Conservation (phyloP, 2,329 filamentous ascomycete species). For the Fusarium guadeloupense region DNA sequence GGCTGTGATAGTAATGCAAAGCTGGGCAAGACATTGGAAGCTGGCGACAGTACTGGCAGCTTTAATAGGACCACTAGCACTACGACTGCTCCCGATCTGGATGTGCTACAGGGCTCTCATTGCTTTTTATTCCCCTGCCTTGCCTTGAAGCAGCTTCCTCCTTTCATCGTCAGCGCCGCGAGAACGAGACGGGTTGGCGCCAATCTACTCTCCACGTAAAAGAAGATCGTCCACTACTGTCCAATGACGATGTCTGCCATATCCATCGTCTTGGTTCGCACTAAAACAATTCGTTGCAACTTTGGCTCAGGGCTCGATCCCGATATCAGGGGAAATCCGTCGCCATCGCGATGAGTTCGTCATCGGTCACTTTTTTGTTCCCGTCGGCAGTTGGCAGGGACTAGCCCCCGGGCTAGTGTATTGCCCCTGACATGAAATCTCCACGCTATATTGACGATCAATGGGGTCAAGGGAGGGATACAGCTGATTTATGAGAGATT, state of each 20-base stretch:
- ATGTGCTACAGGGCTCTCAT: neutral
- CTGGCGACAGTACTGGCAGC: neutral
- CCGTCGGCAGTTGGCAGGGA: neutral
- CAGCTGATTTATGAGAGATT: too few relatives aligned
- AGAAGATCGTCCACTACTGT: neutral
- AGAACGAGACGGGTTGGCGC: neutral
- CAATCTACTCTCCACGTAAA: neutral
- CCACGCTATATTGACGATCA: neutral
- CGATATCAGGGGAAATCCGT: neutral
- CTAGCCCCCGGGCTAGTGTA: neutral
- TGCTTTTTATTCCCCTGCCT: neutral
- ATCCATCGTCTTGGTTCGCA: neutral
- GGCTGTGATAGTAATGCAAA: neutral
- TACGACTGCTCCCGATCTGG: neutral
- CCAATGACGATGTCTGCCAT: neutral
- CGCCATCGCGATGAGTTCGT: constrained; percentile 8
- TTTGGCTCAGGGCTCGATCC: constrained; percentile 17
- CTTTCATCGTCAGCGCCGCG: neutral
- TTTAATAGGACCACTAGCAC: neutral
- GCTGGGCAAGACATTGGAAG: neutral
- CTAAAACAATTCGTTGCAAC: neutral
- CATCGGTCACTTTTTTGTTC: neutral
- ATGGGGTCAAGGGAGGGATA: neutral
- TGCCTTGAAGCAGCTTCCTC: neutral
- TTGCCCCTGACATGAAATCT: neutral